These are phyloP conservation scores for Cymbidium sinense DNA, from an alignment of 106 monocot species.

Conservation along the genomic window DNA sequence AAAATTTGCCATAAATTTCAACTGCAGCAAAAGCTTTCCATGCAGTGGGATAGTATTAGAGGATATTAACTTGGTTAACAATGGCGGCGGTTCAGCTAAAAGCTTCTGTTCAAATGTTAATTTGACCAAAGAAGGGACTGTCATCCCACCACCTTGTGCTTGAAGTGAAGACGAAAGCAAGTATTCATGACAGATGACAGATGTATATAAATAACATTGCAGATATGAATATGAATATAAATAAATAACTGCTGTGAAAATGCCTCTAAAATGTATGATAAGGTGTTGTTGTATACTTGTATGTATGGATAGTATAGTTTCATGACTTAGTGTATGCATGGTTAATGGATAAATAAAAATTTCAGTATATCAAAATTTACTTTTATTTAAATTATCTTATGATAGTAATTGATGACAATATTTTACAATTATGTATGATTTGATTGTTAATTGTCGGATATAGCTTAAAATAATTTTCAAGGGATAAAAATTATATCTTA, in stretches of 20 bases:
- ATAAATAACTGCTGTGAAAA: background rate
- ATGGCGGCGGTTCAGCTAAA: conserved; percentile 9
- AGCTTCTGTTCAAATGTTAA: conserved; percentile 31
- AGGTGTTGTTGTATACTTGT: background rate
- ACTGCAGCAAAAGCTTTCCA: conserved; percentile 46
- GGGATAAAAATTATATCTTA: too few species aligned
- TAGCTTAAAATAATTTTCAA: too few species aligned
- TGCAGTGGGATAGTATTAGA: conserved; percentile 41
- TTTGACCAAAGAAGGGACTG: conserved; percentile 19
- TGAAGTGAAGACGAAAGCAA: too few species aligned
- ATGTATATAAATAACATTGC: too few species aligned
- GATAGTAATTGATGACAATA: too few species aligned
- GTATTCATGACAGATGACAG: background rate
- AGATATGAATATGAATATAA: too few species aligned
- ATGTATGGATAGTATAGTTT: background rate
- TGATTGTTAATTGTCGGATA: too few species aligned
- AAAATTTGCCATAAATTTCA: conserved; percentile 37
- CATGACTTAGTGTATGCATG: too few species aligned
- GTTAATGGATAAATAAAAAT: too few species aligned
- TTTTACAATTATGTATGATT: too few species aligned
- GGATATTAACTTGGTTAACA: conserved; percentile 32
- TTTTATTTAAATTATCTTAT: too few species aligned
- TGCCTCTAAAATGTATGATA: background rate
- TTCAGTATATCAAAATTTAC: too few species aligned
- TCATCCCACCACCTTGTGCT: conserved; percentile 31